Evolutionary conservation across 225 moss, liverwort and hornwort genomes (phyloP).

Genomic region (Asterella californica): DNA sequence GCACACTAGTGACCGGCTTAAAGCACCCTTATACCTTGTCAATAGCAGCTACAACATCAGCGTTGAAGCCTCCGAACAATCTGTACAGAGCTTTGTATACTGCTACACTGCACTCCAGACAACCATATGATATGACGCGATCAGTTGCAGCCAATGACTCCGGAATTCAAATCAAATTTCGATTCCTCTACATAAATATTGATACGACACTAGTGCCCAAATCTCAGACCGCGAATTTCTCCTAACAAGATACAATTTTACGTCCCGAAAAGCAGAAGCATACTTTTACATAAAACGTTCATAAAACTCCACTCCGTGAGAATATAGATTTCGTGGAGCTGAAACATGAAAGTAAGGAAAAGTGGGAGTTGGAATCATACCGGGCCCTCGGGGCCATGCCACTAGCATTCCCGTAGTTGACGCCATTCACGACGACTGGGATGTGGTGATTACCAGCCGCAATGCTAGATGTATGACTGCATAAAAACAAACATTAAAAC

Average conservation of each 20-base stretch:
- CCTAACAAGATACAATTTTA: too few relatives aligned
- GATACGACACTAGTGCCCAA: too few relatives aligned
- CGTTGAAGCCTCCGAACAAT: slow-evolving; percentile 72
- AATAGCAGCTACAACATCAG: slow-evolving; percentile 83
- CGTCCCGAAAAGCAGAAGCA: too few relatives aligned
- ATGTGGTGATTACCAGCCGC: slow-evolving; percentile 84
- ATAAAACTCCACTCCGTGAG: too few relatives aligned
- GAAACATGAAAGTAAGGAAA: too few relatives aligned
- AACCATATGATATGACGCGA: neutral
- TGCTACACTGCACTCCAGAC: slow-evolving; percentile 51
- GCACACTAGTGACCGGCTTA: neutral
- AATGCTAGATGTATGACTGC: slow-evolving; percentile 86
- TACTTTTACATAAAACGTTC: too few relatives aligned
- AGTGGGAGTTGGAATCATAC: slow-evolving; percentile 28
- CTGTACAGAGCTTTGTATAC: slow-evolving; percentile 77
- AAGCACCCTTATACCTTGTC: slow-evolving; percentile 49
- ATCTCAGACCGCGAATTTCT: too few relatives aligned
- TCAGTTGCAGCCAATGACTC: neutral
- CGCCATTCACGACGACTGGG: slow-evolving; percentile 68
- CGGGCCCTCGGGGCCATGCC: slow-evolving; percentile 96
- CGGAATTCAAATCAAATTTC: neutral
- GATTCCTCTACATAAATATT: too few relatives aligned
- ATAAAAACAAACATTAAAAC: neutral
- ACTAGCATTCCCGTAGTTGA: slow-evolving; percentile 83
- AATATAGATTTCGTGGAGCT: too few relatives aligned